phyloP scores from a whole-genome alignment of 495 filamentous ascomycete species.

The Annulohypoxylon moriforme region DNA sequence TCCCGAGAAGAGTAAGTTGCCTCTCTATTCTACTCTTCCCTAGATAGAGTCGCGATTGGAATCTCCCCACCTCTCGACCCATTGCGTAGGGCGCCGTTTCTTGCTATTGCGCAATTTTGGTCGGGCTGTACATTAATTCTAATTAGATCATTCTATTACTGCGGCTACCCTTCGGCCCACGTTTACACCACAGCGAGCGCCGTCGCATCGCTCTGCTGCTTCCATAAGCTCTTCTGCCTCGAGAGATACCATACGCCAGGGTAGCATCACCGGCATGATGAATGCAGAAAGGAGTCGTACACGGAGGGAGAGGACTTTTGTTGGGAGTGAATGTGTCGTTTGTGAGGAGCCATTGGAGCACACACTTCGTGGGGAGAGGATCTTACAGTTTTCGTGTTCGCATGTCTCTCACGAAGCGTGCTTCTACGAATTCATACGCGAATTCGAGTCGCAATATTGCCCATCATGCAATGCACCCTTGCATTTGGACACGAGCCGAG shows the following conservation, averaged over 20 bases:
- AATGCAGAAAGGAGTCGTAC: constrained; percentile 83
- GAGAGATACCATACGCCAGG: constrained; percentile 51
- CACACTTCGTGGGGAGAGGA: constrained; percentile 91
- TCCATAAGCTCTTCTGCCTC: constrained; percentile 56
- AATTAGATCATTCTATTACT: constrained; percentile 54
- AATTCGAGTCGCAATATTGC: constrained; percentile 94
- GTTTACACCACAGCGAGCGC: constrained; percentile 46
- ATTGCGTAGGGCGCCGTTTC: constrained; percentile 6
- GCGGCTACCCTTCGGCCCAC: constrained; percentile 47
- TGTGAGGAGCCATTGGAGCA: constrained; percentile 98
- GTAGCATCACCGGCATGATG: constrained; percentile 64
- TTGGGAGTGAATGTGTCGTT: constrained; percentile 93
- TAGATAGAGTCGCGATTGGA: constrained; percentile 13
- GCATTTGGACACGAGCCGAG: constrained; percentile 92
- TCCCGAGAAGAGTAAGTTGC: constrained; percentile 59
- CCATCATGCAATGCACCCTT: constrained; percentile 94
- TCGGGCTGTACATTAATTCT: constrained; percentile 38
- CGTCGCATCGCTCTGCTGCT: constrained; percentile 57
- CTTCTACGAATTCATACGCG: constrained; percentile 98
- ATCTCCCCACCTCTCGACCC: constrained; percentile 24
- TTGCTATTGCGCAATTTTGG: constrained; percentile 30
- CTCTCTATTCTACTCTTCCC: not conserved
- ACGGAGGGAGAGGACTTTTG: constrained; percentile 92
- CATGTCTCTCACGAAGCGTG: constrained; percentile 98
- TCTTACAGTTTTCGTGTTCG: constrained; percentile 94